phyloP scores from a whole-genome alignment of 805 yeast species.

The Candida ipomoeae region DNA sequence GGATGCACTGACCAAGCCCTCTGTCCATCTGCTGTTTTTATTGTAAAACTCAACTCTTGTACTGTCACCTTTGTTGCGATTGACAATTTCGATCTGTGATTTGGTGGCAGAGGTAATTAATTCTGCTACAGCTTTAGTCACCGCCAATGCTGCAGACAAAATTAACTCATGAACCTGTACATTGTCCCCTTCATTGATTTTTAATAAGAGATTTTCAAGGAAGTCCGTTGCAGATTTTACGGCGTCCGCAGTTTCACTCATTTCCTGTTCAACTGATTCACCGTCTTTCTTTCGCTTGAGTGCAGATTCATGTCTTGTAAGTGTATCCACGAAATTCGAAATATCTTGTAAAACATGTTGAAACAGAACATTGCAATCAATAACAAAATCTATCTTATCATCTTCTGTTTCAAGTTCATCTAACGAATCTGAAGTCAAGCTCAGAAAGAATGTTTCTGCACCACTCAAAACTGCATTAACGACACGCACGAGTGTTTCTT shows the following conservation, averaged over 20 bases:
- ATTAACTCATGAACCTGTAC: constrained; percentile 73
- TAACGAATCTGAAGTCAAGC: constrained; percentile 51
- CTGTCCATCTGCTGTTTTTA: constrained; percentile 89
- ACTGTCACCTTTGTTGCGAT: constrained; percentile 61
- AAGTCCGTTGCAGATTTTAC: constrained; percentile 63
- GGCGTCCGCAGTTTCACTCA: constrained; percentile 67
- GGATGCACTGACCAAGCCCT: constrained; percentile 87
- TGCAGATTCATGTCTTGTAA: constrained; percentile 26
- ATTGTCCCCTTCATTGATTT: constrained; percentile 54
- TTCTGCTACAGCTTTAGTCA: constrained; percentile 70
- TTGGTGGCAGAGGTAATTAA: constrained; percentile 74
- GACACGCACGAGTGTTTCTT: constrained; percentile 44
- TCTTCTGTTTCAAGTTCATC: constrained; percentile 49
- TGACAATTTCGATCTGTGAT: constrained; percentile 77
- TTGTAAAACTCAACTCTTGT: constrained; percentile 74
- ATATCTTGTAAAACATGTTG: constrained; percentile 67
- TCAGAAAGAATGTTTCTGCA: constrained; percentile 58
- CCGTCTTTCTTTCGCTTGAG: constrained; percentile 28
- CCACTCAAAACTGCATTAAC: constrained; percentile 58
- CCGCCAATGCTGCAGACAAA: constrained; percentile 71
- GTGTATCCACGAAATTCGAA: constrained; percentile 49
- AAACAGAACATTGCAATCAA: constrained; percentile 68
- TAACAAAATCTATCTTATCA: constrained; percentile 71
- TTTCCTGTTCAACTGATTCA: constrained; percentile 67
- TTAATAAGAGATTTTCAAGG: constrained; percentile 49